These are phyloP conservation scores for Pyrus communis DNA, from an alignment of 306 rosid genomes.

Conservation along the genomic window DNA sequence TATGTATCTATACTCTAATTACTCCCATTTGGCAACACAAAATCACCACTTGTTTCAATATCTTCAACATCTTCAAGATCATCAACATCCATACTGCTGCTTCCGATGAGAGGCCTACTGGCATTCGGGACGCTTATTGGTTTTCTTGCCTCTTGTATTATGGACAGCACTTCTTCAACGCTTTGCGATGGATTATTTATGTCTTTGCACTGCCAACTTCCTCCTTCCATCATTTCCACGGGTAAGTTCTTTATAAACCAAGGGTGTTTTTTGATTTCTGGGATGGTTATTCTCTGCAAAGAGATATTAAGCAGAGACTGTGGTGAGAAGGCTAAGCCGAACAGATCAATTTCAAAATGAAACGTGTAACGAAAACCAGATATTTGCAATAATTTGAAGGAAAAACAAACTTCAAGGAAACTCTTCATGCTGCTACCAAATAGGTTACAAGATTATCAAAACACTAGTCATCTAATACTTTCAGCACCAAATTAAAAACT, in stretches of 20 bases:
- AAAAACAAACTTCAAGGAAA: not conserved
- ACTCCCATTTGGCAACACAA: conserved; percentile 37
- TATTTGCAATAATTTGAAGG: not conserved
- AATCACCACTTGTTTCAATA: conserved; percentile 55
- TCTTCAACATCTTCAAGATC: conserved; percentile 72
- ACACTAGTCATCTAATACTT: not conserved
- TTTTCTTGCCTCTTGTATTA: conserved; percentile 66
- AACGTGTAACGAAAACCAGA: not conserved
- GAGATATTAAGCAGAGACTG: not conserved
- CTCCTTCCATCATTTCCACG: conserved; percentile 59
- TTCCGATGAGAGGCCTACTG: conserved; percentile 33
- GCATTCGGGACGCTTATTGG: conserved; percentile 21
- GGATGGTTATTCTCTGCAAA: conserved; percentile 67
- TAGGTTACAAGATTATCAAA: not conserved
- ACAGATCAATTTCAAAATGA: not conserved
- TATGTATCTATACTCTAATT: not conserved
- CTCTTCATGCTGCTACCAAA: not conserved
- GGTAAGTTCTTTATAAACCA: conserved; percentile 81
- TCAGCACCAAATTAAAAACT: not conserved
- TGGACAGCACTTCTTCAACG: conserved; percentile 51
- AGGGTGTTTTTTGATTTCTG: conserved; percentile 60
- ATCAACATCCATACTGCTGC: conserved; percentile 69
- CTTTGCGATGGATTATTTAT: conserved; percentile 57
- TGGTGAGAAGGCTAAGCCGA: not conserved
- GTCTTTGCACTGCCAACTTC: conserved; percentile 54